These are phyloP conservation scores for Ormosia semicastrata DNA, from an alignment of 306 rosid species.

Conservation along the genomic window DNA sequence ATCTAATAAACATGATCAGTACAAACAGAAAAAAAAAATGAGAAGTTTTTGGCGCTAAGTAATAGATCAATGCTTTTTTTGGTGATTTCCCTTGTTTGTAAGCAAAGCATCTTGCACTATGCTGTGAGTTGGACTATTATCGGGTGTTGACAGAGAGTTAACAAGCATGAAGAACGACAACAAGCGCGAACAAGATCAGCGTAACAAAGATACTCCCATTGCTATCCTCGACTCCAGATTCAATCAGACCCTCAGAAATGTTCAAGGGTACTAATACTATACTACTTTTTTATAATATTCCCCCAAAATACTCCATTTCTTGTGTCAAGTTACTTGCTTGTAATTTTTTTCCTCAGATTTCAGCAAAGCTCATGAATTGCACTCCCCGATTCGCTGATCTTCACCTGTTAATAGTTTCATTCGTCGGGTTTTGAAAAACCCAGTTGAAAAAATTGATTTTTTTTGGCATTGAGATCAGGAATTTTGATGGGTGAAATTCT, in stretches of 20 bases:
- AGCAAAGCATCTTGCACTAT: not conserved
- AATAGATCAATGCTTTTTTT: not conserved
- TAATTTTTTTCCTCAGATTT: conserved; percentile 25
- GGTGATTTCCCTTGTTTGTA: not conserved
- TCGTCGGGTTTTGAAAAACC: conserved; percentile 10
- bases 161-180: too few species aligned
- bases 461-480: not conserved
- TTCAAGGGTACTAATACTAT: conserved; percentile 63
- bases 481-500: conserved; percentile 28
- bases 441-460: not conserved
- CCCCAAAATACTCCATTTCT: conserved; percentile 7
- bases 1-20: not conserved
- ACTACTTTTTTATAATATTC: not conserved
- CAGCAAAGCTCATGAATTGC: not conserved
- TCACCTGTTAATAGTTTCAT: conserved; percentile 6
- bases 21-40: not conserved
- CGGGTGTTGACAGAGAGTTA: too few species aligned
- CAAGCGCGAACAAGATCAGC: too few species aligned
- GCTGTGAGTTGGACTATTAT: too few species aligned
- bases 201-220: too few species aligned
- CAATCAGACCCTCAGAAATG: conserved; percentile 89
- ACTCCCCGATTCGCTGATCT: conserved; percentile 23
- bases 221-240: conserved; percentile 49
- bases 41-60: conserved; percentile 6
- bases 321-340: not conserved